Evolutionary conservation across 1,284 basidiomycete genomes (phyloP).

Genomic region (Moniliophthora roreri): DNA sequence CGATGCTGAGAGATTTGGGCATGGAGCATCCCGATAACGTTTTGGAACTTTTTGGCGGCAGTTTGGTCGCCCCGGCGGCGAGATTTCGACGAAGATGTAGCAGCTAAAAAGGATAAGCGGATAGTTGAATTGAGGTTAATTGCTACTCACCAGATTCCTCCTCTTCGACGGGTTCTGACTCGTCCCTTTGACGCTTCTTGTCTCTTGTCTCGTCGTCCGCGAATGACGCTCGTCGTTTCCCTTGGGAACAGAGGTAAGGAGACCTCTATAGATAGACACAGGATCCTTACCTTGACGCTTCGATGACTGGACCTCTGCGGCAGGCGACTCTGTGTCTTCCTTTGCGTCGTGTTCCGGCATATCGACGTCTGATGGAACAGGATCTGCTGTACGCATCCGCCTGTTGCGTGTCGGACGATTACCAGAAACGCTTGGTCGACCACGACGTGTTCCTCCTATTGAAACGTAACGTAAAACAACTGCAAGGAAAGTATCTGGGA

Average conservation of each 20-base stretch:
- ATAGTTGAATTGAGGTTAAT: background rate
- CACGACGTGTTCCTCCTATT: background rate
- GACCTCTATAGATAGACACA: background rate
- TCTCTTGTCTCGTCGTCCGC: conserved; percentile 51
- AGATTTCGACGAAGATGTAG: conserved; percentile 27
- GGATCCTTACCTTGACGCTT: conserved; percentile 11
- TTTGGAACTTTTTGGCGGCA: conserved; percentile 74
- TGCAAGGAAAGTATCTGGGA: background rate
- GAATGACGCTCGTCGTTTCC: conserved; percentile 65
- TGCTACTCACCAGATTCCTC: conserved; percentile 53
- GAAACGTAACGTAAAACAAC: background rate
- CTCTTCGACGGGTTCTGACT: conserved; percentile 64
- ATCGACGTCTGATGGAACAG: conserved; percentile 24
- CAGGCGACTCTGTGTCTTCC: conserved; percentile 13
- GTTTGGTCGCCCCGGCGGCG: conserved; percentile 36
- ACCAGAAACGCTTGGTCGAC: background rate
- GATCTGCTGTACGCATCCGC: conserved; percentile 10
- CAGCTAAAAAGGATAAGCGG: conserved; percentile 22
- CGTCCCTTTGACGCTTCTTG: conserved; percentile 65
- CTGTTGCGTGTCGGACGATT: conserved; percentile 3
- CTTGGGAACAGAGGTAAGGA: conserved; percentile 30
- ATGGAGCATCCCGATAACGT: conserved; percentile 78
- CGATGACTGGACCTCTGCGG: conserved; percentile 3
- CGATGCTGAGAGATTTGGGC: conserved; percentile 81
- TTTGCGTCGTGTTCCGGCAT: conserved; percentile 7